phyloP scores from a whole-genome alignment of 1,139 yeast genomes.

The Cylindricascospora bacillispora region DNA sequence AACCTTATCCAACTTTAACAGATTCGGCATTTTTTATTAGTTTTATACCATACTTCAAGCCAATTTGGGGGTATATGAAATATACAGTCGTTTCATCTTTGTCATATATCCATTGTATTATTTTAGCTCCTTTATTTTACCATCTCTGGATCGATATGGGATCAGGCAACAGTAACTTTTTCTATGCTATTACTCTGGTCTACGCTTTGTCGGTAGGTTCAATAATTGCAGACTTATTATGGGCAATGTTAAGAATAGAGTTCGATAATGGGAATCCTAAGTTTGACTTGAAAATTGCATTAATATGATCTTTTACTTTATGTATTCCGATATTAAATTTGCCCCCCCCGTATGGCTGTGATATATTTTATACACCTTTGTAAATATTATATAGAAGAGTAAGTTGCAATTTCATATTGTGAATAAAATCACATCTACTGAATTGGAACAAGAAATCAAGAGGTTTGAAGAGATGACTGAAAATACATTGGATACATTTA shows the following conservation, averaged over 20 bases:
- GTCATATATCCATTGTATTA: constrained; percentile 36
- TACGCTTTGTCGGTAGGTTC: constrained; percentile 64
- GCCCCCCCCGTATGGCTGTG: too few species aligned
- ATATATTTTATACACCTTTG: too few species aligned
- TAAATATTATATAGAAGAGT: too few species aligned
- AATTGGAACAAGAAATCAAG: too few species aligned
- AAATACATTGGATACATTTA: too few species aligned
- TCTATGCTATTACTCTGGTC: constrained; percentile 82
- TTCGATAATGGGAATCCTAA: constrained; percentile 35
- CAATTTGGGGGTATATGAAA: constrained; percentile 31
- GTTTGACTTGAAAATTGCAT: constrained; percentile 22
- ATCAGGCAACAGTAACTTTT: constrained; percentile 91
- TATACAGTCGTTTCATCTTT: constrained; percentile 34
- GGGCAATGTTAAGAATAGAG: constrained; percentile 69
- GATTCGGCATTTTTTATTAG: constrained; percentile 64
- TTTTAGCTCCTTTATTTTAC: constrained; percentile 79
- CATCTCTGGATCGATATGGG: constrained; percentile 92
- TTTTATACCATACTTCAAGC: constrained; percentile 44
- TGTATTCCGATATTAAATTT: too few species aligned
- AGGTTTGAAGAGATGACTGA: too few species aligned
- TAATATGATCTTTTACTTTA: constrained; percentile 22
- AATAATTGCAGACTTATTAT: constrained; percentile 60
- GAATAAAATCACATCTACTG: too few species aligned
- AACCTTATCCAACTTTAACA: constrained; percentile 80
- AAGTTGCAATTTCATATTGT: too few species aligned